A percentile compares a stretch with the other conserved stretches of the same genome.
Evolutionary conservation across 1,284 basidiomycete genomes (phyloP).

Genomic region (Vanrija sp.): DNA sequence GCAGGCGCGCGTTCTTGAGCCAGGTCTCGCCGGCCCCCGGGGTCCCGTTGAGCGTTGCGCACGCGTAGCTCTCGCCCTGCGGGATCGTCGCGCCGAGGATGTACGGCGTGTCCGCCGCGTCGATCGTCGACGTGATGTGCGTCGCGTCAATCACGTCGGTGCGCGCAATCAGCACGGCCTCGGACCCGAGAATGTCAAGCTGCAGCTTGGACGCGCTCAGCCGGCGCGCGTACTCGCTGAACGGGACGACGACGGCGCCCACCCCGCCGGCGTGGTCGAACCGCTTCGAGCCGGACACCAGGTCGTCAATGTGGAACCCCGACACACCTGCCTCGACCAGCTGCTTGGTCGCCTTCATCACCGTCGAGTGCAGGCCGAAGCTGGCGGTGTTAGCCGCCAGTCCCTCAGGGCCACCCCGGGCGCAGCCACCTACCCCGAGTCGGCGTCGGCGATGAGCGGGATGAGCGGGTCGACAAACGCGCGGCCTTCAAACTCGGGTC

Average conservation of each 20-base stretch:
- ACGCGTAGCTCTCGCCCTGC: too few species aligned
- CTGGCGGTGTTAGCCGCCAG: too few species aligned
- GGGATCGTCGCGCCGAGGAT: slow-evolving; percentile 60
- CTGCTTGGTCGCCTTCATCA: slow-evolving; percentile 50
- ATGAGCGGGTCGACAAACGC: background rate
- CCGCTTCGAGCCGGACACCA: slow-evolving; percentile 9
- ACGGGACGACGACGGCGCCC: slow-evolving; percentile 16
- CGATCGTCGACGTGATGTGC: slow-evolving; percentile 78
- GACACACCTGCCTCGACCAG: slow-evolving; percentile 19
- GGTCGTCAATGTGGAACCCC: slow-evolving; percentile 21
- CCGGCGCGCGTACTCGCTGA: slow-evolving; percentile 13
- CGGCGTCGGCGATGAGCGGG: slow-evolving; percentile 22
- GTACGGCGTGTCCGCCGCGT: slow-evolving; percentile 66
- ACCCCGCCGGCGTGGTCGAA: slow-evolving; percentile 6
- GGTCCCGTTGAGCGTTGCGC: background rate
- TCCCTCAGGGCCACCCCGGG: too few species aligned
- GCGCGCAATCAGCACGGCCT: slow-evolving; percentile 83
- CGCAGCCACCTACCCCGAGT: slow-evolving; percentile 30
- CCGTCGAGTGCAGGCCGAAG: slow-evolving; percentile 16
- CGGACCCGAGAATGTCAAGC: slow-evolving; percentile 47
- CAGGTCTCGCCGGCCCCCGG: background rate
- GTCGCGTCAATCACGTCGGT: slow-evolving; percentile 87
- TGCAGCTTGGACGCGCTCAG: slow-evolving; percentile 17
- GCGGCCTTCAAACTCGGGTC: too few species aligned
- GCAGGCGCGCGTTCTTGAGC: slow-evolving; percentile 12